phyloP scores from a whole-genome alignment of 805 yeast species.

The Suhomyces faveliae region DNA sequence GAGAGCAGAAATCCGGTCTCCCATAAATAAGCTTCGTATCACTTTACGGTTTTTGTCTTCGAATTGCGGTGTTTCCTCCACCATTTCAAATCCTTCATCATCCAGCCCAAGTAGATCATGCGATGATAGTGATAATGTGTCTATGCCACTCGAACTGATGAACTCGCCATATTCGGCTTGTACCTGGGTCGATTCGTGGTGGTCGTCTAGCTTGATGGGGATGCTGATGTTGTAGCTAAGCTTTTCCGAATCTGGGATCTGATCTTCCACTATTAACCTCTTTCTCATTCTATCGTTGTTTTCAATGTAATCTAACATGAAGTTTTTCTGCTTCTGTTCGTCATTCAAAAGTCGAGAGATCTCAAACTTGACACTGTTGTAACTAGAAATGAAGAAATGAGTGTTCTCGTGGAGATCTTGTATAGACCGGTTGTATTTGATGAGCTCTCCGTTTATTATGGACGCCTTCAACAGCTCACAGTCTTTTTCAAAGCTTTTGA shows the following conservation, averaged over 20 bases:
- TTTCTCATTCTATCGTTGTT: slow-evolving; percentile 67
- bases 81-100: slow-evolving; percentile 41
- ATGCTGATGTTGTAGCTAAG: slow-evolving; percentile 41
- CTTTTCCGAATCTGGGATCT: slow-evolving; percentile 43
- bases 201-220: slow-evolving; percentile 25
- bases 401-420: slow-evolving; percentile 69
- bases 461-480: slow-evolving; percentile 31
- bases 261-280: slow-evolving; percentile 55
- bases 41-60: slow-evolving; percentile 77
- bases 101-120: slow-evolving; percentile 15
- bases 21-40: slow-evolving; percentile 61
- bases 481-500: slow-evolving; percentile 36
- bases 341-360: slow-evolving; percentile 42
- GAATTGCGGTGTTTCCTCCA: slow-evolving; percentile 31
- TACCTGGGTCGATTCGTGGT: slow-evolving; percentile 10
- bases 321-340: slow-evolving; percentile 21
- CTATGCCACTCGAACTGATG: slow-evolving; percentile 22
- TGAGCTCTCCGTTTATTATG: slow-evolving; percentile 45
- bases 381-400: slow-evolving; percentile 46
- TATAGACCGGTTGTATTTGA: slow-evolving; percentile 49
- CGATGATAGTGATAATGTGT: slow-evolving; percentile 24
- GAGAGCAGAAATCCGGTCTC: slow-evolving; percentile 67
- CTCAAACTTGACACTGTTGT: slow-evolving; percentile 47
- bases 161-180: background rate
- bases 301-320: slow-evolving; percentile 67